phyloP scores from a whole-genome alignment of 176 grass and related monocot species.

The Triticum dicoccoides region DNA sequence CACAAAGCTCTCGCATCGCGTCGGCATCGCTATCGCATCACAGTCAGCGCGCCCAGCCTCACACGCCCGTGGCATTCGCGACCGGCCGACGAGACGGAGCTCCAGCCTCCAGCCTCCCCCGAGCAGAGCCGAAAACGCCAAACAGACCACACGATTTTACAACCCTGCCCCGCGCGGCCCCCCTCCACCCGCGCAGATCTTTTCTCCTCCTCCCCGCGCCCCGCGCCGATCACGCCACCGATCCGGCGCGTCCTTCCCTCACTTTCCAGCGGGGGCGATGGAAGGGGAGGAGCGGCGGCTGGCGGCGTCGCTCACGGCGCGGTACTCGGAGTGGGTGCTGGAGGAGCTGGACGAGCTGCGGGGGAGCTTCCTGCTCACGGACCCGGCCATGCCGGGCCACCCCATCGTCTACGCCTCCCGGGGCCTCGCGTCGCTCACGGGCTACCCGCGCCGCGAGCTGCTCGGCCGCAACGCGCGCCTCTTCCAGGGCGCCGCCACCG shows the following conservation, averaged over 20 bases:
- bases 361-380: constrained; percentile 80
- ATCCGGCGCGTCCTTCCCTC: neutral
- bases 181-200: constrained; percentile 37
- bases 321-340: constrained; percentile 81
- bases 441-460: constrained; percentile 53
- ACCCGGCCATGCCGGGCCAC: constrained; percentile 74
- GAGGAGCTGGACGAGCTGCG: constrained; percentile 79
- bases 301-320: constrained; percentile 53
- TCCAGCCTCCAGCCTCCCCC: too few species aligned
- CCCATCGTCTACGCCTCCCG: constrained; percentile 89
- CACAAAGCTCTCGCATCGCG: too few species aligned
- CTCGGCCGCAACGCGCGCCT: constrained; percentile 74
- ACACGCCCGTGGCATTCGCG: too few species aligned
- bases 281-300: neutral
- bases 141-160: constrained; percentile 5
- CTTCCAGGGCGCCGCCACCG: constrained; percentile 87
- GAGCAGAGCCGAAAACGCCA: too few species aligned
- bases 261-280: neutral
- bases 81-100: too few species aligned
- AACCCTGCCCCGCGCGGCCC: constrained; percentile 1
- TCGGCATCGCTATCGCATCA: too few species aligned
- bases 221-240: constrained; percentile 27
- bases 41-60: too few species aligned
- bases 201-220: neutral
- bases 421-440: constrained; percentile 56